Base-by-base conservation (phyloP, 148 eudicot species). In the Cornus florida region DNA sequence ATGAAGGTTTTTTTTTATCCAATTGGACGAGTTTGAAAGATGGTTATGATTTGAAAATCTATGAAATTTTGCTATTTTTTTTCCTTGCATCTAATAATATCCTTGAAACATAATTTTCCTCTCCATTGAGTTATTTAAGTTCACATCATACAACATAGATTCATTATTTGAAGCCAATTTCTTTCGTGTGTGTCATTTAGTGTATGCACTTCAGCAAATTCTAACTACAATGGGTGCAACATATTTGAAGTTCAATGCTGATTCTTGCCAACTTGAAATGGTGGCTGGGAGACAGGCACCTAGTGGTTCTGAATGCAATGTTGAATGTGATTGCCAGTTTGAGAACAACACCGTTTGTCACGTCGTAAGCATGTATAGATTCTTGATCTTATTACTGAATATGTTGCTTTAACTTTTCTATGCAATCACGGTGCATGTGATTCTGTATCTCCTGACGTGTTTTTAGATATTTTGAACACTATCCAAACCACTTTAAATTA, bases 361-460 rank as follows among this genome's bases (percentile, higher is more conserved):
- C 76, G 91, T 91, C 67, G 87, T 84, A 74, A 83, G 59, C 70
- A 85, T 92, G 97, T 92, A 89, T 71, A 14, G n/a, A 77, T 72
- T 78, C 77, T 35, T 68, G 70, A 28, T 72, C 70, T 78, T 67
- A 70, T 48, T 72, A 11, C 35, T 28, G 23, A 48, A 22, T 19
- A 65, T 39, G 70, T 67, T 66, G 78, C 59, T 67, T 43, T 46
- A 46, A 76, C 39, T 43, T 33, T 65, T 65, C 1, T 11, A 67
- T 9, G 7, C 1, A 67, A 41, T 41, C 67, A 65, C 65, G 35
- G 41, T 75, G 8, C 1, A 2, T 48, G 39, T 77, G 39, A 14
- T 69, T 69, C 20, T 69, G 8, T 11, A 77, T 68, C 73, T 50
- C 24, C 48, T 77, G 64, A 60, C 24, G 20, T 1, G 35, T 60